These are phyloP conservation scores for Pichia inconspicua DNA, from an alignment of 1,139 yeast species.

Conservation along the genomic window DNA sequence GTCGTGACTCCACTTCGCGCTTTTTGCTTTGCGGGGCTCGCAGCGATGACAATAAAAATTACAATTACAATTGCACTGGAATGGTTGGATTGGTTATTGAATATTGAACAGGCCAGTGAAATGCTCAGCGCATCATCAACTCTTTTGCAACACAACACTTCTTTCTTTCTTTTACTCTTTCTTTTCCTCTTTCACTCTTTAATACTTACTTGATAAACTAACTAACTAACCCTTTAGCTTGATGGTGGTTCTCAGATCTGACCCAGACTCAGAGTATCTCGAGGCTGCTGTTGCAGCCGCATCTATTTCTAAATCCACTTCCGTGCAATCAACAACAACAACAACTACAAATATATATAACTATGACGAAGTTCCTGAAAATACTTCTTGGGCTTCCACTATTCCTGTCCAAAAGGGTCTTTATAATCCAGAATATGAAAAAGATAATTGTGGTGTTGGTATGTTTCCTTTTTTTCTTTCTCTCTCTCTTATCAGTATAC, in stretches of 20 bases:
- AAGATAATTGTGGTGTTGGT: conserved; percentile 97
- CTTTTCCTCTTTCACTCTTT: neutral
- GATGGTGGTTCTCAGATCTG: conserved; percentile 21
- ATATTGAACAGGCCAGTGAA: too few species aligned
- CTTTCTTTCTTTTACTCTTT: neutral
- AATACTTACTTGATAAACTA: too few species aligned
- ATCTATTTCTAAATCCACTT: neutral
- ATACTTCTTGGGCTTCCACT: conserved; percentile 86
- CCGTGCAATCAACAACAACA: neutral
- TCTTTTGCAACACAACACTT: too few species aligned
- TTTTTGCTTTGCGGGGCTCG: too few species aligned
- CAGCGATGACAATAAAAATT: too few species aligned
- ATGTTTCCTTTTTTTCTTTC: conserved; percentile 6
- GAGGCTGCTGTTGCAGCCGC: neutral
- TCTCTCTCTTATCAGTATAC: neutral
- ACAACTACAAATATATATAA: conserved; percentile 33
- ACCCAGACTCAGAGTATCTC: conserved; percentile 16
- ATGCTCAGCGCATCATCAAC: too few species aligned
- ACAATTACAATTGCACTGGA: too few species aligned
- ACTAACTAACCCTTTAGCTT: too few species aligned
- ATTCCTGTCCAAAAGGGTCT: conserved; percentile 84
- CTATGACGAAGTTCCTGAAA: conserved; percentile 70
- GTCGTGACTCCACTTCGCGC: too few species aligned
- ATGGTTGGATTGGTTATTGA: too few species aligned
- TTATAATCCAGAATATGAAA: conserved; percentile 88